Base-by-base conservation (phyloP, 352 stramenopile species). In the Phytophthora colocasiae region DNA sequence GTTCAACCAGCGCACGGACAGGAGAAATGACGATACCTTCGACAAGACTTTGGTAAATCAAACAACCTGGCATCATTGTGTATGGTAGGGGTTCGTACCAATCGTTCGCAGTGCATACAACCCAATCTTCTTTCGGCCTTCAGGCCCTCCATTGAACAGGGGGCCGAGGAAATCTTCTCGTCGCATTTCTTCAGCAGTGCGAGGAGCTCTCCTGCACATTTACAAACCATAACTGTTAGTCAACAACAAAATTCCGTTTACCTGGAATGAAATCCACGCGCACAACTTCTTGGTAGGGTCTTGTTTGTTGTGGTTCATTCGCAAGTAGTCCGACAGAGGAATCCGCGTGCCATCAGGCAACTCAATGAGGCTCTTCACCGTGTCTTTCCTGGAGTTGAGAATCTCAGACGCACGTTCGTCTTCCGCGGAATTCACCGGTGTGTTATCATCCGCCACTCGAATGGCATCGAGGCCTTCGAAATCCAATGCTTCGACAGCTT, bases 291-390 rank as follows among this genome's bases (percentile, higher is more conserved):
- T 87, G 55, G 60, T 74, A 38, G 63, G 27, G 3, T 43, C n/a
- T 63, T 59, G 51, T 22, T 71, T 58, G 27, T 58, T 62, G 56
- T 77, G 75, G 29, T 79, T 61, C 71, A 90, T 76, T 45, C 81
- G 83, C 22, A 93, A 47, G 56, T 91, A 93, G 22, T 90, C 83
- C 7, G 74, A 61, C 0, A 93, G 69, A 46, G 81, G 80, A 29
- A 92, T 51, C 19, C 65, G 70, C 3, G 81, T 90, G 19, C 83
- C 78, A 24, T 91, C 85, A 0, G 80, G 52, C n/a, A 93, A 62
- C 52, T 90, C 76, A 32, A 93, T 62, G n/a, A 82, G 66, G 8
- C 66, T 87, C n/a, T 71, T 71, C 15, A 87, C 73, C 3, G 63
- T 60, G 1, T 60, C 63, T 12, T 49, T 74, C 49, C 74, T 69